Evolutionary conservation across 2,329 filamentous ascomycete genomes (phyloP), one percentile per base, ranked within the genome.

Genomic region (Epichloe brachyelytri): DNA sequence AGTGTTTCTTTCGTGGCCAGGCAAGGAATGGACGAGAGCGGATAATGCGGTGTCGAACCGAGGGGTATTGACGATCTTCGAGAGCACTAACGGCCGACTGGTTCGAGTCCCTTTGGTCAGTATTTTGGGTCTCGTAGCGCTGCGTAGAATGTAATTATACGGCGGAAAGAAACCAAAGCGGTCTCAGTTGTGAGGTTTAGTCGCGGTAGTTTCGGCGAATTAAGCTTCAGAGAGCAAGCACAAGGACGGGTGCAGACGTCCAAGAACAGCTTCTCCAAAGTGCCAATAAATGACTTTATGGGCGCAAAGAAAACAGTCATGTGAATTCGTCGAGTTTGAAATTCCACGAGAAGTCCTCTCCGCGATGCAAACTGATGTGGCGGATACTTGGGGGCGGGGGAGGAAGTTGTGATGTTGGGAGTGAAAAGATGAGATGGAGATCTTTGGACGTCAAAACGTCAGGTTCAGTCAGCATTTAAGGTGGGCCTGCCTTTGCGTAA

Each of bases 401-500:
- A 53, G 57, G 45, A 54, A 57, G 47, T 55, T 55, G 60, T 56
- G 57, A 53, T 57, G 57, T 57, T 56, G 60, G 60, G 52, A 53
- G 57, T 52, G 57, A 59, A 30, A 30, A 30, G 58, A 57, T 50
- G 51, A 53, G 51, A 34, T 39, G 43, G 48, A 53, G 51, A 34
- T 39, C 44, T 50, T 38, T 54, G 59, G 58, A 58, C 60, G 62
- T 57, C 62, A 64, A 65, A 65, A 65, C 59, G 60, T 65, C 63
- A 67, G 63, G 62, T 65, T 61, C 60, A 61, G 61, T 61, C 60
- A 61, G 61, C 58, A 64, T 56, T 52, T 30, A 50, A 49, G 51
- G 65, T 67, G 66, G 66, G 64, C 60, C 66, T 66, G 64, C 60
- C 66, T 66, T 61, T 68, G 66, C 65, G 65, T 68, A 68, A 68